Evolutionary conservation across 768 basidiomycete genomes (phyloP), one percentile per base, ranked within the genome.

Genomic region (Serendipita sp.): DNA sequence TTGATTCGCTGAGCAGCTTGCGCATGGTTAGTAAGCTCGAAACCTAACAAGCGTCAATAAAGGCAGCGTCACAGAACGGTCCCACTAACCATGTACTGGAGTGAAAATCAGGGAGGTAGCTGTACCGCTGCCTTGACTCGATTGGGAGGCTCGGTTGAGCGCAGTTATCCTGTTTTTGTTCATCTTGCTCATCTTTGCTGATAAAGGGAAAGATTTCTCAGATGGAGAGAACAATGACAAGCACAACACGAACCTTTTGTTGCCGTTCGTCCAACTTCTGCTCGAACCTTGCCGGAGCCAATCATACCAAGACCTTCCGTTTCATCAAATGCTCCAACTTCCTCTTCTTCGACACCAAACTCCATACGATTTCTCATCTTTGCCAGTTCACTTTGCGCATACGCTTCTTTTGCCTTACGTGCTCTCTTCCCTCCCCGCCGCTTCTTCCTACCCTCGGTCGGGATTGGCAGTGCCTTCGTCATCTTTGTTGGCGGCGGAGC

Each of bases 261-360:
- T 76, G 91, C 91, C 46, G 87, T 81, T 72, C 98, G 94, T 62
- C 88, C 92, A 62, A 84, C 73, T 33, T 86, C 86, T 11, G 92
- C 92, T 63, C 96, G 80, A 62, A 99, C 88, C 73, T 91, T 90
- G 27, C 96, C 96, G 3, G 87, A 85, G 16, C 83, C 78, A 66
- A 98, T 90, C 94, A 99, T 98, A 66, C 96, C 96, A 72, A 98
- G 74, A 3, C 96, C 96, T 77, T 91, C 90, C n/a, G 93, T 94
- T 76, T 97, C 86, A 75, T 96, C 96, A 69, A 91, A 94, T 36
- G 93, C 90, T 16, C 93, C 95, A 48, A 94, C 88, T 73, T 99
- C 96, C 70, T 94, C 87, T 71, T 98, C 96, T 0, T 86, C 87
- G 74, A 95, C 86, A 45, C 95, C 96, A 69, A 99, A 98, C 64